Conservation (phyloP, 352 stramenopile genomes). For the Pythium dissotocum region DNA sequence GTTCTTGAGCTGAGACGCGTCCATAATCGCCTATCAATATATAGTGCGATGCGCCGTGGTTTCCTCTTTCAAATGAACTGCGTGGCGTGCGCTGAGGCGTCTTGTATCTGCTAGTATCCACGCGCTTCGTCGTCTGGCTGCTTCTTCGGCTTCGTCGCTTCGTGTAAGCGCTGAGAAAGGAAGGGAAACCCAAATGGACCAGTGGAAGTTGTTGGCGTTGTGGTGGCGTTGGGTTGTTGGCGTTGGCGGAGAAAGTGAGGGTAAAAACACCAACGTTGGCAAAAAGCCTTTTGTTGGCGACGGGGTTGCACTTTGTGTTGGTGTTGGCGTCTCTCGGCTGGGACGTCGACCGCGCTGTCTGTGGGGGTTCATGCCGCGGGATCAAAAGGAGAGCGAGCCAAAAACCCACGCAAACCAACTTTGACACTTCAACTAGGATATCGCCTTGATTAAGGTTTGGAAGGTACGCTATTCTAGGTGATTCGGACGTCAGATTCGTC, state of each 20-base stretch:
- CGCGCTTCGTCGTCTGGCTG: background rate
- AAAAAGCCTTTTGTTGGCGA: conserved; percentile 6
- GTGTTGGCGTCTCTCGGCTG: conserved; percentile 13
- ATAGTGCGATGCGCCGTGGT: conserved; percentile 7
- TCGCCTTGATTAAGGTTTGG: conserved; percentile 9
- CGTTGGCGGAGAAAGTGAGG: conserved; percentile 6
- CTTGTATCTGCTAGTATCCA: background rate
- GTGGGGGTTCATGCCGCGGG: conserved; percentile 17
- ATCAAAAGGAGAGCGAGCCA: conserved; percentile 19
- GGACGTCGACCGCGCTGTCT: background rate
- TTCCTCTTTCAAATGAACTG: conserved; percentile 4
- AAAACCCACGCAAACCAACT: conserved; percentile 26
- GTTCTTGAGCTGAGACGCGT: conserved; percentile 74
- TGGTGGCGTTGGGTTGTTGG: background rate
- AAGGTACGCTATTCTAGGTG: background rate
- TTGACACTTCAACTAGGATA: conserved; percentile 21
- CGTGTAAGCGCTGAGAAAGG: background rate
- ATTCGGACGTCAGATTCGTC: background rate
- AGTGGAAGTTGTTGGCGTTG: background rate
- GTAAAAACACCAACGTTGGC: conserved; percentile 8
- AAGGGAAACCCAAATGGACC: background rate
- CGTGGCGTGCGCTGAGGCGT: background rate
- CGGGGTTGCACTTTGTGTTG: conserved; percentile 23
- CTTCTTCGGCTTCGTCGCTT: background rate
- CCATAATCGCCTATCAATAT: conserved; percentile 42